Conservation (phyloP, 768 basidiomycete genomes). For the Hericium rajendrae region DNA sequence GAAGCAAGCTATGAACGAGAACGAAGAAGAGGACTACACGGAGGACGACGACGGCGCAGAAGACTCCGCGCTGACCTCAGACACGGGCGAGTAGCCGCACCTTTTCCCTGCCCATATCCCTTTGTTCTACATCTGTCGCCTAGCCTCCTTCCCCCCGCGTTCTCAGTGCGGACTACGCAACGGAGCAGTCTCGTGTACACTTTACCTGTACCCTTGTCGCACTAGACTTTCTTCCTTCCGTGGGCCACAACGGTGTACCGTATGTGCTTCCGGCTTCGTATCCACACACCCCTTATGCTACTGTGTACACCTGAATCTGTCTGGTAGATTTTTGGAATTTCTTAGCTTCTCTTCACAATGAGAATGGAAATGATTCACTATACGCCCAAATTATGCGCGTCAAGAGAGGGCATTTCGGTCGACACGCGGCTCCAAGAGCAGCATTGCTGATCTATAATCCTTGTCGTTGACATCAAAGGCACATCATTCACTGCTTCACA, state of each 20-base stretch:
- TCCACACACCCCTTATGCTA: not conserved
- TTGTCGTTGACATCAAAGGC: too few species aligned
- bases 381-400: too few species aligned
- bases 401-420: too few species aligned
- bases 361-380: too few species aligned
- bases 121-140: not conserved
- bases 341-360: not conserved
- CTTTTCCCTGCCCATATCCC: not conserved
- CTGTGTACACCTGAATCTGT: not conserved
- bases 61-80: slow-evolving; percentile 7
- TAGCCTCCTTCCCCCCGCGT: not conserved
- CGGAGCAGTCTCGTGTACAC: too few species aligned
- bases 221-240: not conserved
- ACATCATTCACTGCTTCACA: too few species aligned
- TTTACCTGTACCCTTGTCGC: not conserved
- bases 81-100: slow-evolving; percentile 5
- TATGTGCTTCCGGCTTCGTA: not conserved
- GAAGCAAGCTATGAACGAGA: slow-evolving; percentile 70
- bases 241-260: not conserved
- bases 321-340: not conserved
- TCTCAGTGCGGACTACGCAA: not conserved
- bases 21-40: slow-evolving; percentile 17
- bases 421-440: too few species aligned
- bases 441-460: too few species aligned
- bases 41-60: slow-evolving; percentile 15